These are phyloP conservation scores for Aspergillus sp. DNA, from an alignment of 2,329 filamentous ascomycete species.

Conservation along the genomic window DNA sequence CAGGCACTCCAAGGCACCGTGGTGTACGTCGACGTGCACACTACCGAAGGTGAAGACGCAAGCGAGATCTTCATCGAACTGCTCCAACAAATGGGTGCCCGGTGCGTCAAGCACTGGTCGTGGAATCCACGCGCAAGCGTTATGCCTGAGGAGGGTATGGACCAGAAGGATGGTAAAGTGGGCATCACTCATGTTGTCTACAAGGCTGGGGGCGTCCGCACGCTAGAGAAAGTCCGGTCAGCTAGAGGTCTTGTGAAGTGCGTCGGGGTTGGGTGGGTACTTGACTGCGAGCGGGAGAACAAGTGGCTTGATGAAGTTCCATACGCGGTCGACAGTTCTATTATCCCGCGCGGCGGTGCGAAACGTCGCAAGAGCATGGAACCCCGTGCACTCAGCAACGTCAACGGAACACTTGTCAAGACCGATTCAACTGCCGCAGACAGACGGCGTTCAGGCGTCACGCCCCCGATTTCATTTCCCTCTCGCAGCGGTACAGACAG, in stretches of 20 bases:
- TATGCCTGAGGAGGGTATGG: conserved; percentile 19
- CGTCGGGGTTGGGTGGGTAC: conserved; percentile 79
- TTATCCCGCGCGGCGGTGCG: conserved; percentile 60
- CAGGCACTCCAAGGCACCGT: conserved; percentile 59
- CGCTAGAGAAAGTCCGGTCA: conserved; percentile 69
- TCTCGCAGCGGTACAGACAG: neutral
- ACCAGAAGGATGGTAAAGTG: conserved; percentile 43
- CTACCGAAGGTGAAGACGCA: conserved; percentile 70
- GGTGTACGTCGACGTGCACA: conserved; percentile 77
- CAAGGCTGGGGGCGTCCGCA: conserved; percentile 75
- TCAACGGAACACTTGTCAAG: conserved; percentile 55
- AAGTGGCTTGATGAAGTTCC: conserved; percentile 65
- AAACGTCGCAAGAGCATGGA: conserved; percentile 76
- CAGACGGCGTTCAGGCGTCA: conserved; percentile 24
- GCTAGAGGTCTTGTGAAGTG: conserved; percentile 69
- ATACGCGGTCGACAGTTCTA: conserved; percentile 60
- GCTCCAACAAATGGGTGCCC: conserved; percentile 71
- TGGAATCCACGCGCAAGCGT: conserved; percentile 56
- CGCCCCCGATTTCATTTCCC: conserved; percentile 16
- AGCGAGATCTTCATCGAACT: conserved; percentile 74
- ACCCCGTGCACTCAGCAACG: conserved; percentile 59
- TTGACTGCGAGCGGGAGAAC: conserved; percentile 75
- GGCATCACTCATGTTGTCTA: conserved; percentile 84
- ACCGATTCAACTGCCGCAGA: conserved; percentile 20
- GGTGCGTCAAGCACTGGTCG: conserved; percentile 65